Conservation (phyloP, 495 filamentous ascomycete species). For the Immersiella caudata region DNA sequence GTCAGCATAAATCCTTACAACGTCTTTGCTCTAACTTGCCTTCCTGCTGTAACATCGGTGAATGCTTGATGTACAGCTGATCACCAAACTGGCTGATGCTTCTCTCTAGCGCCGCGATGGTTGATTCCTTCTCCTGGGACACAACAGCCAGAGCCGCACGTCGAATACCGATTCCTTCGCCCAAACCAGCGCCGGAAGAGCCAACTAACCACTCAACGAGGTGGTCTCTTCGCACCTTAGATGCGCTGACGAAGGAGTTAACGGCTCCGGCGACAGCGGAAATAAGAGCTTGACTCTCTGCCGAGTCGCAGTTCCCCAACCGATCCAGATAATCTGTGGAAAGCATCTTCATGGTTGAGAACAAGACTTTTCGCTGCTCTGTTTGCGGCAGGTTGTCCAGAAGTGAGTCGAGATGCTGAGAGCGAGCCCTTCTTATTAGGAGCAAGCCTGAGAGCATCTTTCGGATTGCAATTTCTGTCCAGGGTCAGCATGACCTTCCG, state of each 20-base stretch:
- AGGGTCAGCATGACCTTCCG: constrained; percentile 16
- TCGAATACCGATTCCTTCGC: constrained; percentile 61
- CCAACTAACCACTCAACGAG: constrained; percentile 71
- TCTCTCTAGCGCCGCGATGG: constrained; percentile 65
- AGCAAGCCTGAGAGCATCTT: constrained; percentile 52
- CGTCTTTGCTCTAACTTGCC: constrained; percentile 49
- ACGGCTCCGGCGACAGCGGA: constrained; percentile 54
- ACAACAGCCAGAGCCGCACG: constrained; percentile 68
- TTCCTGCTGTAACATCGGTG: constrained; percentile 82
- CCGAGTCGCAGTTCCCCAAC: constrained; percentile 34
- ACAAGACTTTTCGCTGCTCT: constrained; percentile 62
- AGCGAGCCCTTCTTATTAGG: constrained; percentile 39
- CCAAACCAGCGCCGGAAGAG: constrained; percentile 66
- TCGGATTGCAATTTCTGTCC: constrained; percentile 58
- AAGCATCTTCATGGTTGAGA: constrained; percentile 60
- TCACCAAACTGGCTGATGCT: constrained; percentile 77
- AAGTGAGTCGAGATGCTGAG: constrained; percentile 44
- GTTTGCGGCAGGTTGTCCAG: constrained; percentile 52
- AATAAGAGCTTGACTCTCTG: constrained; percentile 41
- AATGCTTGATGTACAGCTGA: constrained; percentile 82
- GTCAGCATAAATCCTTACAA: constrained; percentile 35
- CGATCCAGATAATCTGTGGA: constrained; percentile 56
- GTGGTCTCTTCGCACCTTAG: constrained; percentile 48
- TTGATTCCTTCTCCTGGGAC: constrained; percentile 52
- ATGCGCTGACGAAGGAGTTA: constrained; percentile 37